Evolutionary conservation across 2,329 filamentous ascomycete species (phyloP).

Genomic region (Penicillium hordei): DNA sequence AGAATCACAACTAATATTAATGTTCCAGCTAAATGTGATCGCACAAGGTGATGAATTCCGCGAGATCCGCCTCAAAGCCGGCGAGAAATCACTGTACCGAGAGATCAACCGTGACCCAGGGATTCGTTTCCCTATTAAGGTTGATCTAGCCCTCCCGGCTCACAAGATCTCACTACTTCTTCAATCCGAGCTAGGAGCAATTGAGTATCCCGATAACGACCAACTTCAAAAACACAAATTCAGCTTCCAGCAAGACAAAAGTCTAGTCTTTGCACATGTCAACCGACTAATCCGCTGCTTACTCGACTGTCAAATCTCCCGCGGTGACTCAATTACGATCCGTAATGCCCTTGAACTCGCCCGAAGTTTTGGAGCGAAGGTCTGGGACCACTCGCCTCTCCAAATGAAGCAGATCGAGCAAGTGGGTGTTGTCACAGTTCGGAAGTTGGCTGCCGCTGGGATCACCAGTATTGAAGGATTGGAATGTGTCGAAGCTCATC

Average conservation of each 20-base stretch:
- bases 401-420: slow-evolving; percentile 81
- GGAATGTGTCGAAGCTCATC: slow-evolving; percentile 62
- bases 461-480: slow-evolving; percentile 72
- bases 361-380: slow-evolving; percentile 70
- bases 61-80: slow-evolving; percentile 67
- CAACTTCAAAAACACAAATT: slow-evolving; percentile 55
- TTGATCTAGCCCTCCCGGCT: slow-evolving; percentile 61
- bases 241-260: slow-evolving; percentile 62
- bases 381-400: slow-evolving; percentile 78
- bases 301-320: slow-evolving; percentile 67
- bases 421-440: slow-evolving; percentile 72
- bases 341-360: slow-evolving; percentile 73
- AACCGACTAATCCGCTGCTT: slow-evolving; percentile 72
- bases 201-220: slow-evolving; percentile 62
- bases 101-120: slow-evolving; percentile 68
- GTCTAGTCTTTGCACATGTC: slow-evolving; percentile 65
- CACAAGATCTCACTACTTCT: slow-evolving; percentile 78
- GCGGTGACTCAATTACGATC: slow-evolving; percentile 65
- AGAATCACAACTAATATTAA: slow-evolving; percentile 10
- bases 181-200: slow-evolving; percentile 69
- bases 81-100: slow-evolving; percentile 69
- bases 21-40: slow-evolving; percentile 61
- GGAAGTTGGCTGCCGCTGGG: slow-evolving; percentile 69
- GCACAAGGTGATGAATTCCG: slow-evolving; percentile 70
- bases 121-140: slow-evolving; percentile 70